Conservation (phyloP, 192 early-diverging fungal species). For the Helicostylum pulchrum region DNA sequence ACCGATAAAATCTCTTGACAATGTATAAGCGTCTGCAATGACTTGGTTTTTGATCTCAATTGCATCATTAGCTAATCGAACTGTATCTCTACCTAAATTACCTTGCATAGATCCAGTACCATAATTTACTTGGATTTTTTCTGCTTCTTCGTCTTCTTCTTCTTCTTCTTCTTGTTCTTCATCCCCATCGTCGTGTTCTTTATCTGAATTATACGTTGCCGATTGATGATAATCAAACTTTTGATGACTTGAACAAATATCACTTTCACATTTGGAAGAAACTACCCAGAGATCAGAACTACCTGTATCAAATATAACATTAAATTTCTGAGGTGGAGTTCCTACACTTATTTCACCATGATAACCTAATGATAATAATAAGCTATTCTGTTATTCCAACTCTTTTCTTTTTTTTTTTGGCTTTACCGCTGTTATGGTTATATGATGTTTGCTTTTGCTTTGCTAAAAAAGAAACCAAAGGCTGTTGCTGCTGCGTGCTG, state of each 20-base stretch:
- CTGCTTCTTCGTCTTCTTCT: not conserved
- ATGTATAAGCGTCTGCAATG: conserved; percentile 8
- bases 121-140: conserved; percentile 20
- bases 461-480: not conserved
- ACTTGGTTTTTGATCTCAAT: conserved; percentile 4
- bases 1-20: conserved; percentile 23
- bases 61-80: conserved; percentile 11
- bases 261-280: conserved; percentile 37
- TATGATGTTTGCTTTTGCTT: conserved; percentile 23
- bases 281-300: conserved; percentile 68
- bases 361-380: conserved; percentile 18
- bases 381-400: too few relatives aligned
- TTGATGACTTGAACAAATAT: conserved; percentile 26
- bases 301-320: conserved; percentile 72
- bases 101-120: conserved; percentile 25
- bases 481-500: not conserved
- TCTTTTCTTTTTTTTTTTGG: not conserved
- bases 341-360: conserved; percentile 47
- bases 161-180: not conserved
- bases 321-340: conserved; percentile 63
- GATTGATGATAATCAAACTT: conserved; percentile 24
- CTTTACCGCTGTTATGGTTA: conserved; percentile 18
- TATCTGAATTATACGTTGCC: conserved; percentile 12
- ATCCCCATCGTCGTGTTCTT: not conserved
- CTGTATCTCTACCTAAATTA: conserved; percentile 18